These are phyloP conservation scores for Sungouiozyma ichnusensis DNA, from an alignment of 805 yeast genomes.

Conservation along the genomic window DNA sequence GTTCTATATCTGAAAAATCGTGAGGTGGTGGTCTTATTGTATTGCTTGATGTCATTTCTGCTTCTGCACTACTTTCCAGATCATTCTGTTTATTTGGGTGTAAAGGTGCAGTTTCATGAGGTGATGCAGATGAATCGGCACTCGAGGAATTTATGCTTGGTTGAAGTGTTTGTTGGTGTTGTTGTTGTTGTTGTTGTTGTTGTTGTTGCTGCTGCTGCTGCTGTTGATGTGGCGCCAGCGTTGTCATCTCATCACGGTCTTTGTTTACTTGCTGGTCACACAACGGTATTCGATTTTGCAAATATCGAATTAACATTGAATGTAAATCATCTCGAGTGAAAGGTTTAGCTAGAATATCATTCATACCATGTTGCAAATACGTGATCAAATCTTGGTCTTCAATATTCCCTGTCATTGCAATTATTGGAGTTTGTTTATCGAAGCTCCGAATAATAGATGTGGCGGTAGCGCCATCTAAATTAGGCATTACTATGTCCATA, in stretches of 20 bases:
- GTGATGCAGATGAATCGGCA: background rate
- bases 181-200: slow-evolving; percentile 2
- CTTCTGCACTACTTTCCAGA: background rate
- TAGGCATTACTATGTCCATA: slow-evolving; percentile 88
- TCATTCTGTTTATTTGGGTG: background rate
- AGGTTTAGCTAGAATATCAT: slow-evolving; percentile 87
- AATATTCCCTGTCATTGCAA: slow-evolving; percentile 89
- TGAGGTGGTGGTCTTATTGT: background rate
- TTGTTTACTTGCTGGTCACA: slow-evolving; percentile 15
- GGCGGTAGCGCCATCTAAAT: slow-evolving; percentile 81
- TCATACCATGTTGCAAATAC: slow-evolving; percentile 80
- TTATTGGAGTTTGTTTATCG: slow-evolving; percentile 78
- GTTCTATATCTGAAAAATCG: background rate
- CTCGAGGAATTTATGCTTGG: background rate
- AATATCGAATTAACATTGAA: slow-evolving; percentile 64
- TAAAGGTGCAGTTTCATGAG: background rate
- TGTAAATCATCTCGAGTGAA: slow-evolving; percentile 81
- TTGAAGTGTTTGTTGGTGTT: background rate
- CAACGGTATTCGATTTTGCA: slow-evolving; percentile 39
- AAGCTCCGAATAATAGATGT: slow-evolving; percentile 79
- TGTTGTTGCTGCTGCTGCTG: background rate
- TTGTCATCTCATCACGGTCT: slow-evolving; percentile 2
- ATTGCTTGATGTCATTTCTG: background rate
- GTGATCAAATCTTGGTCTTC: slow-evolving; percentile 72
- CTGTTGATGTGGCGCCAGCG: slow-evolving; percentile 1